Base-by-base conservation (phyloP, 2,329 filamentous ascomycete species). In the Exophiala mesophila region DNA sequence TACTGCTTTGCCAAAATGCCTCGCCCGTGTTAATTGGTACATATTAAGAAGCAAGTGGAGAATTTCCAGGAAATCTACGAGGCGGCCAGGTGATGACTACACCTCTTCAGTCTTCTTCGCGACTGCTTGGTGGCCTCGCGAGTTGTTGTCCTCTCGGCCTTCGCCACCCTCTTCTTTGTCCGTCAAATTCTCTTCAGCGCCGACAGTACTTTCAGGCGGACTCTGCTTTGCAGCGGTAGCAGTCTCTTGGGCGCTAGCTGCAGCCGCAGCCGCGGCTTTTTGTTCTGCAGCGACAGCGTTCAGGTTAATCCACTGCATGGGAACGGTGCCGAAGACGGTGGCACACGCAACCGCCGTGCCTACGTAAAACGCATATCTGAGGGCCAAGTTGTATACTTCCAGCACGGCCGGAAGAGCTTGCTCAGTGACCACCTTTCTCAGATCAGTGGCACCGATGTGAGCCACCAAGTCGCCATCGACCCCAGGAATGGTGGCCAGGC, bases 241-340 rank as follows among this genome's bases (percentile, higher is more conserved):
- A 9, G 23, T 30, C 3, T 33, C 37, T 9, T 33, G 18, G 13
- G 39, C 30, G 13, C 13, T 41, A 5, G 29, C 29, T 1, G 47
- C 44, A n/a, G n/a, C n/a, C 28, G 44, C 42, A 3, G 45, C 39
- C 6, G 41, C 45, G 6, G 44, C 44, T 20, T 48, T 18, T 21
- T 49, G 41, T 20, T 43, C 39, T 3, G 39, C 44, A 4, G 41
- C 47, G 8, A 41, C 45, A 57, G 67, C 66, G 68, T 84, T 85
- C 56, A 85, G 78, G 50, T 68, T 80, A 59, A 69, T 74, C 80
- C 80, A 85, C 63, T 85, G 75, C 52, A 85, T 72, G 5, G 66
- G 63, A 1, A 70, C 54, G 0, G 72, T 68, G 0, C 77, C 80
- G 5, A 82, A 26, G 10, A 83, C 66, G 3, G 70, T 72, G 6